Base-by-base conservation (phyloP, 1,284 basidiomycete genomes). In the Apiotrichum gracile region DNA sequence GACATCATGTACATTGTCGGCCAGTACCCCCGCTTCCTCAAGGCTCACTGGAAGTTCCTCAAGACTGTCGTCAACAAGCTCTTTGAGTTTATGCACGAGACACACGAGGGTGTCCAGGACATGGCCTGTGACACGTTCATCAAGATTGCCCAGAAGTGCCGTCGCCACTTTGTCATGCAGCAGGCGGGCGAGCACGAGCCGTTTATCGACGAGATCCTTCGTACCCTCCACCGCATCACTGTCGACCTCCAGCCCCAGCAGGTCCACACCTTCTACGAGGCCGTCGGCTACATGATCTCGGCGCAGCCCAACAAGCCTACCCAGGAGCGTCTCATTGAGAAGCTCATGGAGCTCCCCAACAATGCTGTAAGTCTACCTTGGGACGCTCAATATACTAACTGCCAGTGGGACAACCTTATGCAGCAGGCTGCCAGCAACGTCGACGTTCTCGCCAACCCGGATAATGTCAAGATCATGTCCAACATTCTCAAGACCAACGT, bases 1-100 rank as follows among this genome's bases (percentile, higher is more conserved):
- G 92, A 98, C 73, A 99, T 99, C 78, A 99, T 99, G 96, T 99
- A 99, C 77, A 99, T 98, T 68, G 96, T 99, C 64, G 96, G 96
- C 48, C 96, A 99, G 77, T 99, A 99, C 72, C 96, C 96, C 47
- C 85, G 96, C 31, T 99, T 98, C 85, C 84, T 99, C 69, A 98
- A 98, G 75, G 96, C 96, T 22, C 96, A 99, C 74, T 99, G 96
- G 96, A 98, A 97, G 78, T 99, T 99, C 83, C 79, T 99, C 72
- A 99, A 99, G 81, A 98, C 96, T 4, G 96, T 99, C 47, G 96
- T 98, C 61, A 98, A 98, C 80, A 99, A 99, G 77, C 81, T 98
- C 19, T 99, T 99, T 75, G 96, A 99, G 75, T 99, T 99, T 74
- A 98, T 98, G 93, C 96, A 99, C 77, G 96, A 98, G 78, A 97